phyloP scores from a whole-genome alignment of 2,329 filamentous ascomycete genomes.

The Dactylonectria macrodidyma region DNA sequence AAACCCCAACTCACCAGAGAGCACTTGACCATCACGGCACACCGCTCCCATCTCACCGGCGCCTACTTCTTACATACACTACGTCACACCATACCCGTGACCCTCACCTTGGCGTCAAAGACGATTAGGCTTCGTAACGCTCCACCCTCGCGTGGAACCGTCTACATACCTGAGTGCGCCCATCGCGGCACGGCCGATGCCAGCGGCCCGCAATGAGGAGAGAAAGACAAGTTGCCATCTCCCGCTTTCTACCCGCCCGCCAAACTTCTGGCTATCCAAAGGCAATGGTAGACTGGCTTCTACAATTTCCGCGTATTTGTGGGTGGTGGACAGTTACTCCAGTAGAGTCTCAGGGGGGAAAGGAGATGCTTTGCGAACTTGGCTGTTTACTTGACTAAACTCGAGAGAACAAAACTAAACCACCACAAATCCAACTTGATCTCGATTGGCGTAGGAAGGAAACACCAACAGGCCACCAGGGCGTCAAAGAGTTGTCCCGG shows the following conservation, averaged over 20 bases:
- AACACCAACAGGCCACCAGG: conserved; percentile 6
- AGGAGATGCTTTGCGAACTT: background rate
- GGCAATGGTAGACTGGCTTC: background rate
- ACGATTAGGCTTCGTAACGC: conserved; percentile 9
- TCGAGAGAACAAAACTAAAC: conserved; percentile 4
- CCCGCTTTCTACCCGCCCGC: conserved; percentile 19
- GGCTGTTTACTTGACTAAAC: background rate
- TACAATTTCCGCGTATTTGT: background rate
- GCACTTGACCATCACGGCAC: conserved; percentile 8
- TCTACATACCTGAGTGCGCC: conserved; percentile 22
- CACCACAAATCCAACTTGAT: conserved; percentile 21
- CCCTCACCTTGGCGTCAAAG: conserved; percentile 18
- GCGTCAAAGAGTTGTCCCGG: conserved; percentile 17
- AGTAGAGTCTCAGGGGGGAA: background rate
- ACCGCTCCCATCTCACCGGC: conserved; percentile 1
- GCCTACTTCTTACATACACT: conserved; percentile 11
- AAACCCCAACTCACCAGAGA: conserved; percentile 2
- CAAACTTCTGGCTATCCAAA: conserved; percentile 21
- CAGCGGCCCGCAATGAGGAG: conserved; percentile 21
- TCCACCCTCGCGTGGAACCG: conserved; percentile 1
- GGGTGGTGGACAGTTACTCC: conserved; percentile 9
- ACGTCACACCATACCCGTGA: conserved; percentile 29
- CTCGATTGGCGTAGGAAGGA: conserved; percentile 7
- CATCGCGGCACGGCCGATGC: conserved; percentile 22
- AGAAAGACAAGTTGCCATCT: background rate